Evolutionary conservation across 257 asterid genomes (phyloP).

Genomic region (Nicotiana benthamiana): DNA sequence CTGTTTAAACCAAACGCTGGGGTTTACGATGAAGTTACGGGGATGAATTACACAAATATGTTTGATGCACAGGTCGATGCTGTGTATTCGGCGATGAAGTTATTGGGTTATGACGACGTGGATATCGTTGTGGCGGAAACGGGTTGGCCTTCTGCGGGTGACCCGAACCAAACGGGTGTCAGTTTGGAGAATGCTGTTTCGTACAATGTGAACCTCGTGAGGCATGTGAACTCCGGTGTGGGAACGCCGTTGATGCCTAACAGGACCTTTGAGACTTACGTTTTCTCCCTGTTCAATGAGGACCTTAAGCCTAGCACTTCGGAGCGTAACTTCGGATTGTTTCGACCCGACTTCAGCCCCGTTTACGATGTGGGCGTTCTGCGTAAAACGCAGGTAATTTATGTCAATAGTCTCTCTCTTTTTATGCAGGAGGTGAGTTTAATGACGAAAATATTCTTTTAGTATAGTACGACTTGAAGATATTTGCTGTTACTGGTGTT

Average conservation of each 20-base stretch:
- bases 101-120: slow-evolving; percentile 22
- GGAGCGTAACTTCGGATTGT: slow-evolving; percentile 17
- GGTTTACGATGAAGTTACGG: slow-evolving; percentile 16
- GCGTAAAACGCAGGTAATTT: neutral
- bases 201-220: slow-evolving; percentile 28
- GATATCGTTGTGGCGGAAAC: slow-evolving; percentile 40
- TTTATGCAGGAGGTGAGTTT: slow-evolving; percentile 9
- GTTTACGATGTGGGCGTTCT: slow-evolving; percentile 15
- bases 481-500: slow-evolving; percentile 23
- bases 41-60: slow-evolving; percentile 34
- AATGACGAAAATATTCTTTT: slow-evolving; percentile 24
- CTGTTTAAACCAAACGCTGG: slow-evolving; percentile 33
- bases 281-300: slow-evolving; percentile 28
- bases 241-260: slow-evolving; percentile 52
- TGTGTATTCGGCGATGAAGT: slow-evolving; percentile 29
- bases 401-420: slow-evolving; percentile 7
- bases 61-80: slow-evolving; percentile 47
- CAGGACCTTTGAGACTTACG: slow-evolving; percentile 34
- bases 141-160: slow-evolving; percentile 52
- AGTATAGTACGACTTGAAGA: slow-evolving; percentile 26
- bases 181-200: slow-evolving; percentile 28
- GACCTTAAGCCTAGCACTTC: slow-evolving; percentile 15
- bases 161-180: slow-evolving; percentile 26
- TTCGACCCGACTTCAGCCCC: slow-evolving; percentile 11
- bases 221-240: slow-evolving; percentile 31